Percentiles rank a stretch among this genome's conserved stretches.
These are phyloP conservation scores for Paramecium octaurelia DNA, from an alignment of 73 alveolate species.

Conservation along the genomic window DNA sequence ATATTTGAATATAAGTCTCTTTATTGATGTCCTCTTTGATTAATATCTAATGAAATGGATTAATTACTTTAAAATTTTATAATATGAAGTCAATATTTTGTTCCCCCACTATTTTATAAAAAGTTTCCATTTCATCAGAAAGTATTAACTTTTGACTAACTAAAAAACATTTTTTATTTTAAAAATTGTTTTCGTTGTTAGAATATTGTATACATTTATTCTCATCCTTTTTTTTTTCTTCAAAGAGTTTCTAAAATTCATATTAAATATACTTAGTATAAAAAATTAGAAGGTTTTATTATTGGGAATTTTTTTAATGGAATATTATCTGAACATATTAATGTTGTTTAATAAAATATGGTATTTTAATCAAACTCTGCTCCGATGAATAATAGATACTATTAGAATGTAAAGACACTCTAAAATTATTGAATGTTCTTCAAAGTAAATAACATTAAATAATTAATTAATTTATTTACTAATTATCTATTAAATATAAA, in stretches of 20 bases:
- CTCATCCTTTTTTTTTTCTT: neutral
- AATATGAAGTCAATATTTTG: neutral
- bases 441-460: neutral
- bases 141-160: neutral
- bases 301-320: neutral
- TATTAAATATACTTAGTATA: neutral
- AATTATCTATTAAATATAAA: neutral
- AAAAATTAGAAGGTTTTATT: neutral
- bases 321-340: neutral
- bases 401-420: neutral
- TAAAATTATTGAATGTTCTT: neutral
- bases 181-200: neutral
- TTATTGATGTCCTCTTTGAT: neutral
- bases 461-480: neutral
- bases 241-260: neutral
- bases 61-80: neutral
- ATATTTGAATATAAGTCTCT: conserved; percentile 26
- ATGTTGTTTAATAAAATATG: neutral
- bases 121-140: conserved; percentile 12
- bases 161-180: neutral
- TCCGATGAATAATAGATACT: neutral
- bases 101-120: neutral
- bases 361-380: neutral
- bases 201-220: neutral
- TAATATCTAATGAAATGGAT: neutral